Conservation (phyloP, 176 grass and related monocot genomes). For the Pontederia crassipes region DNA sequence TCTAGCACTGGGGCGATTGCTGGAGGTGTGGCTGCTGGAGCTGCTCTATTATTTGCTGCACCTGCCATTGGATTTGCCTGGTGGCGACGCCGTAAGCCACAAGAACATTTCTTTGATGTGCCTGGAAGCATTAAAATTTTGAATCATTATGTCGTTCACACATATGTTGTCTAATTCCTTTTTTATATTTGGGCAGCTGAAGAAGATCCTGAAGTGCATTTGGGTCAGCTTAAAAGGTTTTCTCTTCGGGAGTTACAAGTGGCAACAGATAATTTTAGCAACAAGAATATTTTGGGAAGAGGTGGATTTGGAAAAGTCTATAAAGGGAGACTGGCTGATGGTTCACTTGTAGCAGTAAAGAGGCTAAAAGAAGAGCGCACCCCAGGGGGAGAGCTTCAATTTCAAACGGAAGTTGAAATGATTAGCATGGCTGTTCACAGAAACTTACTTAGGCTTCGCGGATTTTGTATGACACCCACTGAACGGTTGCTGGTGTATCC, state of each 20-base stretch:
- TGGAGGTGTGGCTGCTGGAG: constrained; percentile 13
- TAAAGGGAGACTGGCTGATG: constrained; percentile 16
- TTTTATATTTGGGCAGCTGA: not conserved
- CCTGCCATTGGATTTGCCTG: constrained; percentile 13
- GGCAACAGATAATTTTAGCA: constrained; percentile 12
- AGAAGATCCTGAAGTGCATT: constrained; percentile 15
- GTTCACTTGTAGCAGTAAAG: constrained; percentile 17
- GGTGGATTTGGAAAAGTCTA: constrained; percentile 16
- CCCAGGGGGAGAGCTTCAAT: constrained; percentile 13
- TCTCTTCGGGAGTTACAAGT: constrained; percentile 14
- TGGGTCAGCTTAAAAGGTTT: constrained; percentile 17
- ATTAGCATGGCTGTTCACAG: constrained; percentile 17
- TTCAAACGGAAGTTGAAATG: constrained; percentile 14
- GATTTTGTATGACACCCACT: constrained; percentile 17
- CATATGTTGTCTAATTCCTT: not conserved
- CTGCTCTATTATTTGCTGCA: constrained; percentile 13
- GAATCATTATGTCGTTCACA: not conserved
- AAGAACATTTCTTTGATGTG: constrained; percentile 19
- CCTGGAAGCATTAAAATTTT: not conserved
- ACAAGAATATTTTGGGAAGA: constrained; percentile 14
- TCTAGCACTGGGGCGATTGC: constrained; percentile 17
- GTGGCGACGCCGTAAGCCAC: constrained; percentile 12
- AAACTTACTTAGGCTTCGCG: constrained; percentile 12
- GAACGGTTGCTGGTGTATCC: constrained; percentile 17
- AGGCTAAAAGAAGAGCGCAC: constrained; percentile 16